These are phyloP conservation scores for Trichosanthes truncata DNA, from an alignment of 306 rosid species.

Conservation along the genomic window DNA sequence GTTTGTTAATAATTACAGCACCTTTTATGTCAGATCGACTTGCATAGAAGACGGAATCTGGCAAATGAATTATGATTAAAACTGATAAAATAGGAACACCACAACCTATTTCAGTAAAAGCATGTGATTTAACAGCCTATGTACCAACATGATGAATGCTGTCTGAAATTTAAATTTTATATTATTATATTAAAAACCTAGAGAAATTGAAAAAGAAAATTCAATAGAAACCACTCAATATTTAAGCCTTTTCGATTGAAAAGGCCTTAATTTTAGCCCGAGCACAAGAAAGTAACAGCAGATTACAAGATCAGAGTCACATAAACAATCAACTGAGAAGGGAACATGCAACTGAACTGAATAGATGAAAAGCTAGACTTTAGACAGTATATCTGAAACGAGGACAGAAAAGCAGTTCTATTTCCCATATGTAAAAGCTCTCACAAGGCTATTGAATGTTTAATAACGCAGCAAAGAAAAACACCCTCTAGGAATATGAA, in stretches of 20 bases:
- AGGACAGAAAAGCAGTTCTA: not conserved
- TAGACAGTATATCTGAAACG: not conserved
- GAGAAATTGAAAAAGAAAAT: not conserved
- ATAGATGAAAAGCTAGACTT: not conserved
- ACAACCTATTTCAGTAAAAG: conserved; percentile 2
- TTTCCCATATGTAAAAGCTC: not conserved
- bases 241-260: not conserved
- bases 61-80: not conserved
- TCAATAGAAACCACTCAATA: not conserved
- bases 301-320: not conserved
- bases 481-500: not conserved
- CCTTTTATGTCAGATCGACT: not conserved
- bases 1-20: not conserved
- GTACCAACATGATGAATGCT: not conserved
- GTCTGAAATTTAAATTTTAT: not conserved
- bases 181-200: not conserved
- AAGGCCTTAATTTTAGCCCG: not conserved
- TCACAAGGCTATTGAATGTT: not conserved
- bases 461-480: not conserved
- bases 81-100: not conserved
- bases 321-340: not conserved
- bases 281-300: not conserved
- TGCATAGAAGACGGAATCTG: not conserved
- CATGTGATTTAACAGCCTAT: not conserved
- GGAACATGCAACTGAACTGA: not conserved